Evolutionary conservation across 2,329 filamentous ascomycete genomes (phyloP), one percentile per base, ranked within the genome.

Genomic region (Xylaria sp.): DNA sequence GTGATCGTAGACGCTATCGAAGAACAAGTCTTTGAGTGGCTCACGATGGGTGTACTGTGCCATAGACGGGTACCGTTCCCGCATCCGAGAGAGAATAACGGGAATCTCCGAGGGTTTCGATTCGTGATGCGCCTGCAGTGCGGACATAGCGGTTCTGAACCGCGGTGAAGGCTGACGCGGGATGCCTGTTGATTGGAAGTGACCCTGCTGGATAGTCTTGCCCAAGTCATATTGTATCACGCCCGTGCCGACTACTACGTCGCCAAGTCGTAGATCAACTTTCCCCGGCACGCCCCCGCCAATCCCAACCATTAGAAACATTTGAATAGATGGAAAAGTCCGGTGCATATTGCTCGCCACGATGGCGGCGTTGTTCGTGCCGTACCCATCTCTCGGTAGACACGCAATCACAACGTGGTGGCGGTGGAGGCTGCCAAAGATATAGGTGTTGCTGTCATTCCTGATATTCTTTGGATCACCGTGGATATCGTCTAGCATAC

Each of bases 401-500:
- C 67, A 71, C 3, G 70, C 69, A 24, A 72, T 71, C 11, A 72
- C 72, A 12, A 75, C 55, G 14, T 72, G 65, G 51, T 72, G 65
- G 14, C 36, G 21, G 4, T 65, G 60, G 27, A 75, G 64, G 11
- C 59, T 62, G 51, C 74, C 75, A 21, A 75, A 65, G 2, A 45
- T 70, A 62, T 77, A 77, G 17, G 59, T 56, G 53, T 75, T 76
- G 30, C 34, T 65, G 48, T 76, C 73, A 51, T 56, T 53, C 27
- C 30, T 54, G 45, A 11, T 39, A 21, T 48, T 32, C 1, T 54
- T 19, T n/a, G 74, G 60, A 34, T 67, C 30, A 1, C 68, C 61
- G 57, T 80, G 72, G 34, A 72, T 58, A 14, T 70, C 57, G 48
- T 80, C 76, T 2, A 80, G 73, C 71, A 79, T 74, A 34, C 59